Evolutionary conservation across 371 early-diverging fungal genomes (phyloP), one percentile per base, ranked within the genome.

Genomic region (Syncephalastrum monosporum): DNA sequence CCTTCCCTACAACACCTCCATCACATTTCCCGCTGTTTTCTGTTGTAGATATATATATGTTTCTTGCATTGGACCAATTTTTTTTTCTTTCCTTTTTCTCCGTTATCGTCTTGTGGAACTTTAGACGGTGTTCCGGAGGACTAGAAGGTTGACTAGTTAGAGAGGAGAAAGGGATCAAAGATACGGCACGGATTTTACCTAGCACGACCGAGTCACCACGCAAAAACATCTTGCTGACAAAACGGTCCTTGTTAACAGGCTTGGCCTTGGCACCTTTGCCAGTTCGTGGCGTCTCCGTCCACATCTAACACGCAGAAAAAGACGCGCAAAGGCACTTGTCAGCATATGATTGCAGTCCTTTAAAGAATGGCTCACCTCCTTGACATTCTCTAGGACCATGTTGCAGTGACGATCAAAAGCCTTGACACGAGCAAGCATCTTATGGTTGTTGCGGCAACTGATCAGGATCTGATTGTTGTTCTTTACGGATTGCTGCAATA

Each of bases 361-460:
- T 47, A 23, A 53, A 47, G n/a, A 19, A 29, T 59, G 17, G 7
- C 16, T 65, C 72, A 92, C 92, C 82, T 98, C 99, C 75, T 95
- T 96, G 59, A 98, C 98, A 69, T 98, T 96, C 76, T 98, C 98
- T 54, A 98, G 80, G 10, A 97, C 97, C 97, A 98, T 95, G 78
- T 98, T 98, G 84, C 94, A 97, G 71, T 98, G 98, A 43, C 98
- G 88, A 81, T 98, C 98, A 68, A 98, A 98, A 46, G 98, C 99
- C 80, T 98, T 98, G 53, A 98, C 95, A 60, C 97, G 87, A 23
- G 95, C 99, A 21, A 98, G 78, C 56, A 98, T 82, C 75, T 98
- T 97, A 71, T 93, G 88, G 82, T 98, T 98, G 80, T 98, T 98
- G 71, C 99, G 85, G 72, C 91, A 93, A 68, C 87, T 93, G 72